Percentiles rank a stretch among this genome's conserved stretches.
phyloP scores from a whole-genome alignment of 75 land plant species.

The Pinus taeda region DNA sequence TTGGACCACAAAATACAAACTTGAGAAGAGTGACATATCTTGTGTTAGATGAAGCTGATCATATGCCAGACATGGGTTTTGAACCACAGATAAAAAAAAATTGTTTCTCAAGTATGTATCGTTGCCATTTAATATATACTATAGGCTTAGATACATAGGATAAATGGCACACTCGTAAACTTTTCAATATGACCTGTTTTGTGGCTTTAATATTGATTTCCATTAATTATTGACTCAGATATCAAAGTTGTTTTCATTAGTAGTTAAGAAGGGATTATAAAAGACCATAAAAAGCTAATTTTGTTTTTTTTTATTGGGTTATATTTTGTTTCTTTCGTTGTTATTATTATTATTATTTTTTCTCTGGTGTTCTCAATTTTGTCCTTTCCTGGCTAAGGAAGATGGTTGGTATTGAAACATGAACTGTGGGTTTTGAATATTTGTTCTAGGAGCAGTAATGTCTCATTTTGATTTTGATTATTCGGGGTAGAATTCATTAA shows the following conservation, averaged over 20 bases:
- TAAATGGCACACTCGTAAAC: no score
- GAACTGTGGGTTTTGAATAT: neutral
- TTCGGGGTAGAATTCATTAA: no score
- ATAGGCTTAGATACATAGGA: no score
- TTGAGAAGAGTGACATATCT: conserved; percentile 94
- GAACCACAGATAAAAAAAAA: conserved; percentile 94
- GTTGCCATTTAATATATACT: neutral
- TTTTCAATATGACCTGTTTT: neutral
- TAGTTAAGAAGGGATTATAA: neutral
- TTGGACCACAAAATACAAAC: conserved; percentile 90
- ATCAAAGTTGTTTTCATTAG: neutral
- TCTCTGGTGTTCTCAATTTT: neutral
- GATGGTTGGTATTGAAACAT: neutral
- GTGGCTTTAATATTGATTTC: neutral
- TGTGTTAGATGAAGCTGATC: conserved; percentile 98
- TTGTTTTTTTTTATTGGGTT: neutral
- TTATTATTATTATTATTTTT: no score
- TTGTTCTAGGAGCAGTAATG: neutral
- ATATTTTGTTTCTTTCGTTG: no score
- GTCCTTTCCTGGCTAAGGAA: neutral
- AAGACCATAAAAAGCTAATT: no score
- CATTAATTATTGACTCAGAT: neutral
- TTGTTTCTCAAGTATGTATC: conserved; percentile 81
- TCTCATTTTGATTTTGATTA: neutral
- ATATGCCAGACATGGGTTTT: conserved; percentile 99